Percentiles rank a stretch among this genome's conserved stretches.
Evolutionary conservation across 345 rosid species (phyloP).

Genomic region (Nasturtium officinale): DNA sequence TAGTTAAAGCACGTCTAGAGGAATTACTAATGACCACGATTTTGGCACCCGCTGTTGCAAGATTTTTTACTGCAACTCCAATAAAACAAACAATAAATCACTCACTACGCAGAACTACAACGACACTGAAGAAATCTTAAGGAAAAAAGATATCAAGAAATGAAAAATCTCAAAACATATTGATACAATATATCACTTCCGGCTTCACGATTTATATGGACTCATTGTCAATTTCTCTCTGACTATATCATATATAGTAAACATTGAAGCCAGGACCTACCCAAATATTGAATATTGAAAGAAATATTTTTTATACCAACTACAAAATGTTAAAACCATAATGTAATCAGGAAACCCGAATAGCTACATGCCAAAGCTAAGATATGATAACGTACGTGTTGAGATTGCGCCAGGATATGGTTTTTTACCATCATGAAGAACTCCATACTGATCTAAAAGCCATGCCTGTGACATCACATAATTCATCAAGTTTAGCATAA

Average conservation of each 20-base stretch:
- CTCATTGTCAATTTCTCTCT: background rate
- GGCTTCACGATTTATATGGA: slow-evolving; percentile 2
- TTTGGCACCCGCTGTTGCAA: slow-evolving; percentile 71
- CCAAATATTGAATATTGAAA: slow-evolving; percentile 2
- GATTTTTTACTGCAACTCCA: slow-evolving; percentile 63
- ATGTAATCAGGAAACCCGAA: slow-evolving; percentile 16
- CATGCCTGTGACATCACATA: slow-evolving; percentile 62
- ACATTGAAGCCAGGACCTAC: background rate
- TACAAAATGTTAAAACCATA: background rate
- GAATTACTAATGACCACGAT: slow-evolving; percentile 91
- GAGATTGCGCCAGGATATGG: slow-evolving; percentile 93
- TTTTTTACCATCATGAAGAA: slow-evolving; percentile 89
- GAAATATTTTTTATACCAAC: background rate
- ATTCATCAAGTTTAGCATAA: slow-evolving; percentile 10
- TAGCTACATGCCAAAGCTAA: slow-evolving; percentile 30
- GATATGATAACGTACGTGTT: slow-evolving; percentile 60
- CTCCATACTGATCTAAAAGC: slow-evolving; percentile 97
- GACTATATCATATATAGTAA: background rate
- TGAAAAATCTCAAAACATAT: background rate
- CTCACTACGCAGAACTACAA: slow-evolving; percentile 9
- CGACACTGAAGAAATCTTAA: slow-evolving; percentile 5
- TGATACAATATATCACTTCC: background rate
- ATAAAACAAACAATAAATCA: slow-evolving; percentile 2
- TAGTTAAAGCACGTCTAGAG: slow-evolving; percentile 83
- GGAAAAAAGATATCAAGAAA: slow-evolving; percentile 12